Evolutionary conservation across 2,329 filamentous ascomycete species (phyloP).

Genomic region (Arachnopeziza araneosa): DNA sequence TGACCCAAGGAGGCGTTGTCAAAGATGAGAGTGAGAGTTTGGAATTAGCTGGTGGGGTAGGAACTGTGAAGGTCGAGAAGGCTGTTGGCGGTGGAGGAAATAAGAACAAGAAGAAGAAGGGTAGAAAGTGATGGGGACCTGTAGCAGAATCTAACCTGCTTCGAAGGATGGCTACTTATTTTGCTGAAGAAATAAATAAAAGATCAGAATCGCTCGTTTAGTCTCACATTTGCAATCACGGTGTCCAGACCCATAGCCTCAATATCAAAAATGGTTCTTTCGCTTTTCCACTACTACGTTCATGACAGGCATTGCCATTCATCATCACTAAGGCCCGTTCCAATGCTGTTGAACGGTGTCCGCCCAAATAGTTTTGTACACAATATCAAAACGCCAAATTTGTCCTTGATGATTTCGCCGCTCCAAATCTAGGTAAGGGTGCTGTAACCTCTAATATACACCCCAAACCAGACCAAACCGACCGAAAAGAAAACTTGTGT

Average conservation of each 20-base stretch:
- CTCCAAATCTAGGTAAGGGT: neutral
- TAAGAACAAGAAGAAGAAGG: slow-evolving; percentile 40
- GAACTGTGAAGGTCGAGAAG: slow-evolving; percentile 59
- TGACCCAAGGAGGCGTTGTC: slow-evolving; percentile 81
- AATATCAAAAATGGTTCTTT: neutral
- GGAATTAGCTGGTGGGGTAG: slow-evolving; percentile 57
- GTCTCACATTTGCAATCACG: too few species aligned
- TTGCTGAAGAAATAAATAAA: neutral
- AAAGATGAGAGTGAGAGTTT: slow-evolving; percentile 66
- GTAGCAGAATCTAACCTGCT: neutral
- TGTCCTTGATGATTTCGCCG: neutral
- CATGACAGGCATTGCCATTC: neutral
- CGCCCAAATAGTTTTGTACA: neutral
- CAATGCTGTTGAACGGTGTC: neutral
- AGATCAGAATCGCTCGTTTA: neutral
- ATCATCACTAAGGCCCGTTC: neutral
- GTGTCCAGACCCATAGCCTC: too few species aligned
- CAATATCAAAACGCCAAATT: neutral
- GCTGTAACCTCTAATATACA: neutral
- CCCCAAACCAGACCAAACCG: neutral
- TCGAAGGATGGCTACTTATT: neutral
- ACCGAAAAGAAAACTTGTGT: neutral
- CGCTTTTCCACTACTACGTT: neutral
- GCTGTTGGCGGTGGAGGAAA: slow-evolving; percentile 33
- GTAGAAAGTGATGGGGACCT: slow-evolving; percentile 41